These are phyloP conservation scores for Plasmodium gonderi DNA, from an alignment of 169 alveolate genomes.

Conservation along the genomic window DNA sequence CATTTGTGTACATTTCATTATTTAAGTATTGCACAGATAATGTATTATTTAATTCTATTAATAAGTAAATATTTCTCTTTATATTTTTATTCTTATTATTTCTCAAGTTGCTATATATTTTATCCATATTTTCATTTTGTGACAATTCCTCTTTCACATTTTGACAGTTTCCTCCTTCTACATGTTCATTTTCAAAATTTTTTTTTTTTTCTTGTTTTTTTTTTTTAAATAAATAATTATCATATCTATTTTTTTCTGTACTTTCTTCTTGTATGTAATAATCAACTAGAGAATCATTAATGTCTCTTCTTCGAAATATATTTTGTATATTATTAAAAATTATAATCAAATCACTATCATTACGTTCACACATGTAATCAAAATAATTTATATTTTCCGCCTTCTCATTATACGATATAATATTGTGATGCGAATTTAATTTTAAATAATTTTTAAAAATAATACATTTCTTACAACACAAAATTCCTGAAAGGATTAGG, in stretches of 20 bases:
- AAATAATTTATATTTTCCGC: constrained; percentile 31
- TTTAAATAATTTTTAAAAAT: constrained; percentile 72
- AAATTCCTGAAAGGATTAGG: constrained; percentile 47
- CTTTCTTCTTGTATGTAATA: not conserved
- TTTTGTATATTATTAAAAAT: constrained; percentile 66
- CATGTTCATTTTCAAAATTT: not conserved
- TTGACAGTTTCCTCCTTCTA: not conserved
- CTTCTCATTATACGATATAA: constrained; percentile 57
- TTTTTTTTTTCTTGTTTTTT: not conserved
- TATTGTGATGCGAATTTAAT: constrained; percentile 51
- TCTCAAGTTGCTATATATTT: not conserved
- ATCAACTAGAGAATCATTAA: not conserved
- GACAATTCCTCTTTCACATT: not conserved
- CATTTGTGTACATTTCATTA: constrained; percentile 27
- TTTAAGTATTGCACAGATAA: constrained; percentile 66
- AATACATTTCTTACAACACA: constrained; percentile 51
- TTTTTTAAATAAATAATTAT: constrained; percentile 12
- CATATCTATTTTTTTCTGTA: not conserved
- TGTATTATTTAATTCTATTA: constrained; percentile 58
- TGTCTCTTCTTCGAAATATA: constrained; percentile 53
- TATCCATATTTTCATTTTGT: not conserved
- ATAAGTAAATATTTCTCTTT: constrained; percentile 22
- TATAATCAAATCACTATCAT: constrained; percentile 50
- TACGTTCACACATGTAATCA: constrained; percentile 68
- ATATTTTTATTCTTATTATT: not conserved